Percentiles rank a stretch among this genome's conserved stretches.
Evolutionary conservation across 345 rosid species (phyloP).

Genomic region (Nephelium lappaceum): DNA sequence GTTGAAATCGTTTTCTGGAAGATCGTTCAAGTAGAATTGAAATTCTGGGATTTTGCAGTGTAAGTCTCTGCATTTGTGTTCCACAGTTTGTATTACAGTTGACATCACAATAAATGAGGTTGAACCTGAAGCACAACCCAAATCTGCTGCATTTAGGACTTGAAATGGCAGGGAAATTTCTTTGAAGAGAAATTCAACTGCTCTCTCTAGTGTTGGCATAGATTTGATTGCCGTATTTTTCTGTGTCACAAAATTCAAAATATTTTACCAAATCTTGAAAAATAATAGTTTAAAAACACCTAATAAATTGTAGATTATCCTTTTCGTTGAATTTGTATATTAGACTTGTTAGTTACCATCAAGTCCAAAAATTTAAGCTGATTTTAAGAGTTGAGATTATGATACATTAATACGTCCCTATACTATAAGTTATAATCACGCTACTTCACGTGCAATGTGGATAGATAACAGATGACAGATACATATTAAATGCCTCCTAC

Average conservation of each 20-base stretch:
- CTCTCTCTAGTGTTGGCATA: slow-evolving; percentile 14
- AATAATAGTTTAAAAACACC: too few relatives aligned
- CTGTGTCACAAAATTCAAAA: background rate
- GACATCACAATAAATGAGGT: slow-evolving; percentile 17
- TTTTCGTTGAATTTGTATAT: too few relatives aligned
- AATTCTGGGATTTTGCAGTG: slow-evolving; percentile 12
- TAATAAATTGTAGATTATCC: too few relatives aligned
- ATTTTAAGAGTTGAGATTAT: too few relatives aligned
- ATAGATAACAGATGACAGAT: too few relatives aligned
- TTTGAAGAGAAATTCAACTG: slow-evolving; percentile 13
- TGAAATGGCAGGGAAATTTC: background rate
- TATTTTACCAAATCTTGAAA: too few relatives aligned
- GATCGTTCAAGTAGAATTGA: slow-evolving; percentile 31
- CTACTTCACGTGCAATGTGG: too few relatives aligned
- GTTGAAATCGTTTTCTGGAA: slow-evolving; percentile 35
- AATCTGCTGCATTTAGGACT: slow-evolving; percentile 24
- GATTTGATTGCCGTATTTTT: background rate
- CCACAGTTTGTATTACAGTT: background rate
- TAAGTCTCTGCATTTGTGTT: background rate
- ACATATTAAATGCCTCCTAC: too few relatives aligned
- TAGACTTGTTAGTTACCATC: too few relatives aligned
- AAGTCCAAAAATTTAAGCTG: too few relatives aligned
- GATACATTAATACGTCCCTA: too few relatives aligned
- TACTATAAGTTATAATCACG: too few relatives aligned
- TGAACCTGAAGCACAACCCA: slow-evolving; percentile 32